A percentile compares a stretch with the other conserved stretches of the same genome.
Evolutionary conservation across 2,329 filamentous ascomycete species (phyloP).

Genomic region (Verticillium zaregamsianum): DNA sequence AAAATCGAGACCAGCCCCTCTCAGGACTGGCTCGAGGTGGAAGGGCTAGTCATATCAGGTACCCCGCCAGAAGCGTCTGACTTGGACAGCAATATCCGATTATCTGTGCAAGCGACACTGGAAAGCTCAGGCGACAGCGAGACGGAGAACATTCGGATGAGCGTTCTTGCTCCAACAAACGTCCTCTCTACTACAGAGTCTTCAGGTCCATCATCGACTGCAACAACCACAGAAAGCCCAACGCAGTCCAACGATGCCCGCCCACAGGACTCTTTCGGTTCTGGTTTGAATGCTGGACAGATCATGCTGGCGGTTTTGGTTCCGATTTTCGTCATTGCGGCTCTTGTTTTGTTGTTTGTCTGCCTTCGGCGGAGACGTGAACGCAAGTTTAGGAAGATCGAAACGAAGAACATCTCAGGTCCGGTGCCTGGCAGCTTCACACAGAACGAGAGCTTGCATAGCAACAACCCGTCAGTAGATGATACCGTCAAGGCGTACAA

Average conservation of each 20-base stretch:
- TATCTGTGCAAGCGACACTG: slow-evolving; percentile 25
- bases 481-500: slow-evolving; percentile 14
- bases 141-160: slow-evolving; percentile 31
- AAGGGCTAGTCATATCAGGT: slow-evolving; percentile 35
- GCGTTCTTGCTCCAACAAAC: slow-evolving; percentile 16
- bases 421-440: slow-evolving; percentile 24
- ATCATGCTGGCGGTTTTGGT: slow-evolving; percentile 10
- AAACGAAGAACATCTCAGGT: slow-evolving; percentile 23
- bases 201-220: slow-evolving; percentile 11
- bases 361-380: slow-evolving; percentile 22
- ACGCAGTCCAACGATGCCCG: slow-evolving; percentile 16
- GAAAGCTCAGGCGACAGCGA: slow-evolving; percentile 28
- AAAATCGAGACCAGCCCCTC: slow-evolving; percentile 29
- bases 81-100: slow-evolving; percentile 15
- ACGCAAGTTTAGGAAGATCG: slow-evolving; percentile 11
- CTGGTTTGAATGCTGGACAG: slow-evolving; percentile 8
- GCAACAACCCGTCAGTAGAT: slow-evolving; percentile 11
- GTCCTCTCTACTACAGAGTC: slow-evolving; percentile 8
- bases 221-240: slow-evolving; percentile 17
- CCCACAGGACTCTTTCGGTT: slow-evolving; percentile 4
- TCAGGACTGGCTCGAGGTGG: slow-evolving; percentile 38
- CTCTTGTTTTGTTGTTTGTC: slow-evolving; percentile 15
- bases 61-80: slow-evolving; percentile 29
- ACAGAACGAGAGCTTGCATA: slow-evolving; percentile 15
- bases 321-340: slow-evolving; percentile 7